A percentile compares a stretch with the other conserved stretches of the same genome.
These are phyloP conservation scores for Lepidium aucheri DNA, from an alignment of 345 rosid genomes.

Conservation along the genomic window DNA sequence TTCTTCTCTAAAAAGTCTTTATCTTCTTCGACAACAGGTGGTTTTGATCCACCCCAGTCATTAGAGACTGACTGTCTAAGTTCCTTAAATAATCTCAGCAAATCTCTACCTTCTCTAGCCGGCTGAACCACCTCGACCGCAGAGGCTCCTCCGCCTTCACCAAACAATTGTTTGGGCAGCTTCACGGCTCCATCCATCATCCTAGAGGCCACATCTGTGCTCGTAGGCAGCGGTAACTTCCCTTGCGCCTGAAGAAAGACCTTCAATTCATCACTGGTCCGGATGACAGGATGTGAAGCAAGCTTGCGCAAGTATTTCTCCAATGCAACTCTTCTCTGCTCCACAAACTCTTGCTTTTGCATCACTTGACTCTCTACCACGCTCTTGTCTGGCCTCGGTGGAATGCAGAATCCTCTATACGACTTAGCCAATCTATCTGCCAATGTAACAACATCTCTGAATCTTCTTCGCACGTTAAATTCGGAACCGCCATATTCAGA, in stretches of 20 bases:
- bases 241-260: constrained; percentile 78
- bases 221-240: constrained; percentile 52
- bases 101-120: constrained; percentile 82
- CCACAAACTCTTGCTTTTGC: constrained; percentile 96
- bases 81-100: constrained; percentile 83
- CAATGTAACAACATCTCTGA: constrained; percentile 72
- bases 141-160: constrained; percentile 41
- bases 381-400: constrained; percentile 89
- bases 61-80: constrained; percentile 76
- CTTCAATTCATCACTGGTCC: constrained; percentile 75
- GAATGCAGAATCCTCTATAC: constrained; percentile 75
- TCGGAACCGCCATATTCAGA: constrained; percentile 55
- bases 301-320: constrained; percentile 82
- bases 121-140: constrained; percentile 78
- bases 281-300: constrained; percentile 61
- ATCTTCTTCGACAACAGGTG: constrained; percentile 84
- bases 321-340: constrained; percentile 81
- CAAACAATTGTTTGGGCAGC: constrained; percentile 79
- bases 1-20: constrained; percentile 81
- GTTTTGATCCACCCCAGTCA: constrained; percentile 85
- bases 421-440: constrained; percentile 80
- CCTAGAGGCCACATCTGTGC: constrained; percentile 81
- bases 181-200: constrained; percentile 92
- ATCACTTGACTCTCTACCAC: constrained; percentile 94
- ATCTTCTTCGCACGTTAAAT: constrained; percentile 72